Conservation (phyloP, 129 eudicot genomes). For the Logfia minima region DNA sequence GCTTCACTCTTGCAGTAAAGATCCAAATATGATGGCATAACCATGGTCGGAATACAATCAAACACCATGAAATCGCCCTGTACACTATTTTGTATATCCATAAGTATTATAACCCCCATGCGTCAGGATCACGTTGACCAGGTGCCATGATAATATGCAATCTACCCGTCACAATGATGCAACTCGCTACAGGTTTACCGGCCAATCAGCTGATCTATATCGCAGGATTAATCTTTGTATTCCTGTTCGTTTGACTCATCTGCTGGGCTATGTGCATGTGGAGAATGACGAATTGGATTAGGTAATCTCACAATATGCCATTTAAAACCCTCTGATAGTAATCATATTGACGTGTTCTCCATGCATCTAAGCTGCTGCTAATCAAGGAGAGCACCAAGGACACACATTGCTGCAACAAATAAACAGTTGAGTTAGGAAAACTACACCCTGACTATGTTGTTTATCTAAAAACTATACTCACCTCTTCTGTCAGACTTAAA, state of each 20-base stretch:
- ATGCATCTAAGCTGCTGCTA: constrained; percentile 99
- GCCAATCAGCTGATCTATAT: constrained; percentile 24
- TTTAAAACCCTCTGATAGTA: constrained; percentile 93
- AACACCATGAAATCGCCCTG: constrained; percentile 35
- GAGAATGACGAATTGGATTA: constrained; percentile 7
- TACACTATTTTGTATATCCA: constrained; percentile 35
- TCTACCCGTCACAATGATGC: constrained; percentile 15
- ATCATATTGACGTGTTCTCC: constrained; percentile 98
- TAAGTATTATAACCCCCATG: constrained; percentile 27
- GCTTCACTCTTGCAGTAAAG: constrained; percentile 29
- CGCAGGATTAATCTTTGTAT: constrained; percentile 25
- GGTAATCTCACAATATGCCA: constrained; percentile 70
- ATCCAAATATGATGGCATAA: constrained; percentile 17
- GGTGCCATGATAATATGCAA: constrained; percentile 29
- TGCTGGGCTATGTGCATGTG: constrained; percentile 25
- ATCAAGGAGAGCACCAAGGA: constrained; percentile 96
- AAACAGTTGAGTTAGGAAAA: neutral
- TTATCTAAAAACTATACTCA: constrained; percentile 22
- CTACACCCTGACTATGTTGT: neutral
- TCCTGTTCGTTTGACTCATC: constrained; percentile 2
- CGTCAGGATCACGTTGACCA: constrained; percentile 19
- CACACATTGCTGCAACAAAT: constrained; percentile 86
- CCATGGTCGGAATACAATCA: constrained; percentile 27
- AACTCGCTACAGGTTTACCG: constrained; percentile 25
- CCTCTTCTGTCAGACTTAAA: constrained; percentile 97